Evolutionary conservation across 345 rosid species (phyloP), one percentile per base, ranked within the genome.

Genomic region (Populus ilicifolia): DNA sequence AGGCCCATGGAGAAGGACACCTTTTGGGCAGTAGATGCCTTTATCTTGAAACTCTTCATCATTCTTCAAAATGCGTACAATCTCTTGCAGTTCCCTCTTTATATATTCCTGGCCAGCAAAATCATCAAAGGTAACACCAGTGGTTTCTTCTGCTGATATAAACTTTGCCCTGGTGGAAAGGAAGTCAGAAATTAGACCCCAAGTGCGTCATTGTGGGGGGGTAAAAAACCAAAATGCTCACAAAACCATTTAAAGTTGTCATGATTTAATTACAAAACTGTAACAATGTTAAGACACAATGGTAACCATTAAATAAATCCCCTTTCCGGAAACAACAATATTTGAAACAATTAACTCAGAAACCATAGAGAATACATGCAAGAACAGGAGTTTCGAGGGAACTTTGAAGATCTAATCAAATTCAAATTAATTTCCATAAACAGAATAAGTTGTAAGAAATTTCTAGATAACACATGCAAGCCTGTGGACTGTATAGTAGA

Each of bases 101-200:
- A 95, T 93, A 85, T 95, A 95, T 80, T 95, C 98, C 78, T 95
- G 98, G 71, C 99, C 99, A 80, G 97, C 99, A 83, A 95, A 95
- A 88, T 95, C 98, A 82, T 93, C 93, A 82, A 95, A 95, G 64
- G 98, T 91, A 72, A 93, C 90, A 76, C 98, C 98, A 71, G 99
- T 95, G 82, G 85, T 90, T 83, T 93, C 99, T 84, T 95, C 98
- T 18, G 98, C 98, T 66, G 99, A 95, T 75, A 95, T 95, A 77
- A 93, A 93, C 72, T 95, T 91, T 78, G 98, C 96, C 88, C 97
- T 94, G 86, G 72, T 36, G 41, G 50, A 77, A 70, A 50, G 33
- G 71, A 65, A 77, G 61, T 35, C 25, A 75, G 69, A 78, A 73
- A 36, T 84, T 79, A 84, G 74, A 70, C 25, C 36, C 36, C 36